Percentiles rank a stretch among this genome's conserved stretches.
Conservation (phyloP, 768 basidiomycete species). For the Termitomyces sp. region DNA sequence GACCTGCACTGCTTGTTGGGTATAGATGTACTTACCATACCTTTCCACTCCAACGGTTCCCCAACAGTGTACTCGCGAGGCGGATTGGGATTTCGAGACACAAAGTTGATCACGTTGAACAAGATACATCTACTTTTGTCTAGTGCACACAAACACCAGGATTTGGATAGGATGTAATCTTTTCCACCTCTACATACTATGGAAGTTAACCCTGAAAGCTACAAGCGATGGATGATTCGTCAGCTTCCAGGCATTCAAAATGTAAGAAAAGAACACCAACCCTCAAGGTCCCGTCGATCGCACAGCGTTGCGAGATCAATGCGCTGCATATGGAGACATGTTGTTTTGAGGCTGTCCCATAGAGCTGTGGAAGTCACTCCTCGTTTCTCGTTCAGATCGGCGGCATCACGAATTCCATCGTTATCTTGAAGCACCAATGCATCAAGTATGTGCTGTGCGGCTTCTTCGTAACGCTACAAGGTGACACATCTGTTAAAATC, state of each 20-base stretch:
- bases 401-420: constrained; percentile 59
- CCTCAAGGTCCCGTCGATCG: constrained; percentile 67
- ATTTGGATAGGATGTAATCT: background rate
- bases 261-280: constrained; percentile 23
- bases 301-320: constrained; percentile 75
- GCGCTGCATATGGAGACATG: constrained; percentile 77
- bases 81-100: background rate
- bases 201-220: constrained; percentile 31
- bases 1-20: background rate
- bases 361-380: constrained; percentile 75
- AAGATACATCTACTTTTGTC: background rate
- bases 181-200: constrained; percentile 8
- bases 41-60: no score
- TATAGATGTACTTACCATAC: no score
- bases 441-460: constrained; percentile 82
- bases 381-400: constrained; percentile 46
- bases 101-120: background rate
- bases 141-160: background rate
- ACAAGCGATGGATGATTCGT: background rate
- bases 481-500: background rate
- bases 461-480: constrained; percentile 77
- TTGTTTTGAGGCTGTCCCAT: constrained; percentile 87
- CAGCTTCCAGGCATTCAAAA: background rate
- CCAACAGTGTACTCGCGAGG: background rate
- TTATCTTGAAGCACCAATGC: constrained; percentile 87